Evolutionary conservation across 805 yeast genomes (phyloP).

Genomic region (Yarrowia sp.): DNA sequence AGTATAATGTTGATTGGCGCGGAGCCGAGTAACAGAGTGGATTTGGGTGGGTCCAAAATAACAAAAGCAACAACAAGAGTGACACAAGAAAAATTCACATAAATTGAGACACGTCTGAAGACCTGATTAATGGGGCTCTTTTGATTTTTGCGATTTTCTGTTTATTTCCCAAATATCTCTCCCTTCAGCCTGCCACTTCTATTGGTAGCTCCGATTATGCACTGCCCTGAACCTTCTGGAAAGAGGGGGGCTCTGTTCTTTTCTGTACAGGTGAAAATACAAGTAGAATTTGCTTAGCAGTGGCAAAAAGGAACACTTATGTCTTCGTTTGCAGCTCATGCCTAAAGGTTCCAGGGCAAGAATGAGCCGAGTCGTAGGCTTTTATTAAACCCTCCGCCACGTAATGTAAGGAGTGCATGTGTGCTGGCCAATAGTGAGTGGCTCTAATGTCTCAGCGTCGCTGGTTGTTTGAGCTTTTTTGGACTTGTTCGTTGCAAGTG

Average conservation of each 20-base stretch:
- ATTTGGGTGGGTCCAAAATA: too few species aligned
- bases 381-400: not conserved
- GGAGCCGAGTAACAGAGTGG: too few species aligned
- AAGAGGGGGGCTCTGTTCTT: not conserved
- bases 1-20: too few species aligned
- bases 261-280: not conserved
- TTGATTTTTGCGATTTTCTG: too few species aligned
- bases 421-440: not conserved
- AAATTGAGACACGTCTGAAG: too few species aligned
- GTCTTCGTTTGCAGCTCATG: not conserved
- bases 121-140: too few species aligned
- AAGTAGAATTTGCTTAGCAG: not conserved
- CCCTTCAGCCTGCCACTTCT: not conserved
- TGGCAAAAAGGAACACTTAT: not conserved
- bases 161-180: not conserved
- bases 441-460: not conserved
- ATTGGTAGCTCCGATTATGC: constrained; percentile 17
- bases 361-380: too few species aligned
- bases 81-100: too few species aligned
- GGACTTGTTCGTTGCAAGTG: too few species aligned
- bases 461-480: not conserved
- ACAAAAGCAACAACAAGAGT: too few species aligned
- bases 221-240: constrained; percentile 12
- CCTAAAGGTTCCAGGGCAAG: too few species aligned
- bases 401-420: not conserved